Percentiles rank a stretch among this genome's conserved stretches.
Conservation (phyloP, 2,329 filamentous ascomycete genomes). For the Seiridium cupressi region DNA sequence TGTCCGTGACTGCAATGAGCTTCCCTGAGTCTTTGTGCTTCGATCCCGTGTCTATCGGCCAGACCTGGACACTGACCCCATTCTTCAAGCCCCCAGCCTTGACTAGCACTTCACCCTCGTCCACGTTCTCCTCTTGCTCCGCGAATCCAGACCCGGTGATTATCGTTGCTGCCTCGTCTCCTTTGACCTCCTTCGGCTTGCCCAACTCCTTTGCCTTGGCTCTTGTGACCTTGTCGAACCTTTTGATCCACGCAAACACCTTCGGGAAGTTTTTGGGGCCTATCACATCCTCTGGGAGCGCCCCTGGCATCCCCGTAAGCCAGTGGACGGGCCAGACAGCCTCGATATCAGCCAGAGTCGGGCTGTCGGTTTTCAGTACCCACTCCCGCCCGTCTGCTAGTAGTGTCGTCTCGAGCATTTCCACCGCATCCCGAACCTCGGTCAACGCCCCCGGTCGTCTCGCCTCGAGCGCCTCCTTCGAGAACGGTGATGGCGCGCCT, state of each 20-base stretch:
- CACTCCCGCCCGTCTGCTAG: slow-evolving; percentile 66
- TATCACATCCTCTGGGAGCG: slow-evolving; percentile 52
- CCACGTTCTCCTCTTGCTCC: slow-evolving; percentile 42
- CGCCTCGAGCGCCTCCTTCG: slow-evolving; percentile 20
- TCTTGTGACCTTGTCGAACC: slow-evolving; percentile 53
- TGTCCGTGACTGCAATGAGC: slow-evolving; percentile 48
- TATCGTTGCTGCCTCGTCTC: slow-evolving; percentile 49
- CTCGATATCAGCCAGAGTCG: slow-evolving; percentile 66
- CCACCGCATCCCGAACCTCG: slow-evolving; percentile 52
- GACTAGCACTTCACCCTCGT: slow-evolving; percentile 45
- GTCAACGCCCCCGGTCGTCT: slow-evolving; percentile 53
- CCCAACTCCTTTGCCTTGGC: slow-evolving; percentile 33
- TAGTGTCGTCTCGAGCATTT: slow-evolving; percentile 59
- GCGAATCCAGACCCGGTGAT: slow-evolving; percentile 45
- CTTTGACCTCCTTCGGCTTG: slow-evolving; percentile 43
- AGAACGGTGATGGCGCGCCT: slow-evolving; percentile 16
- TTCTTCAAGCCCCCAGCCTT: slow-evolving; percentile 44
- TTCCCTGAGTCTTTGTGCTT: slow-evolving; percentile 56
- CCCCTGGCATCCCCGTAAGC: slow-evolving; percentile 54
- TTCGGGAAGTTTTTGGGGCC: slow-evolving; percentile 53
- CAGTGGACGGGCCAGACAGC: slow-evolving; percentile 68
- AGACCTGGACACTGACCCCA: slow-evolving; percentile 56
- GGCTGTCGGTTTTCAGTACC: slow-evolving; percentile 51
- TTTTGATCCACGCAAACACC: slow-evolving; percentile 61
- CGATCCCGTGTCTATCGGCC: slow-evolving; percentile 61